Evolutionary conservation across 148 eudicot genomes (phyloP).

Genomic region (Vaccinium myrtillus): DNA sequence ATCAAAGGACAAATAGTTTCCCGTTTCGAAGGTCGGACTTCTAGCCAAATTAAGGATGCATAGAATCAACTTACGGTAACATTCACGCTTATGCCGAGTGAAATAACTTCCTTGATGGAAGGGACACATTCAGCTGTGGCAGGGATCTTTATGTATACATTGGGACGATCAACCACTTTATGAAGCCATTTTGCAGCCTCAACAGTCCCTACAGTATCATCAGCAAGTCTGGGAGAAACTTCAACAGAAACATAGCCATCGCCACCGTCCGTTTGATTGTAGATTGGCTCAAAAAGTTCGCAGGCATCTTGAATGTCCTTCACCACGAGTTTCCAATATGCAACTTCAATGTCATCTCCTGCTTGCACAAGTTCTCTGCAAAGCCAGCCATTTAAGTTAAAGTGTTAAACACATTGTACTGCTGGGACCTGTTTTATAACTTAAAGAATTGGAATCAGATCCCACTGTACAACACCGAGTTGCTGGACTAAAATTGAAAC

Average conservation of each 20-base stretch:
- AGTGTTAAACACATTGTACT: background rate
- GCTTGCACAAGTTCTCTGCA: conserved; percentile 83
- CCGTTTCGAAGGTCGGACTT: background rate
- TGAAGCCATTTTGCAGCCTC: conserved; percentile 98
- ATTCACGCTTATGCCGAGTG: conserved; percentile 88
- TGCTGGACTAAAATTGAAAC: background rate
- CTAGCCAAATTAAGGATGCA: conserved; percentile 1
- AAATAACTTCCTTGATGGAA: conserved; percentile 84
- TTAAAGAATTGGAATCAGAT: background rate
- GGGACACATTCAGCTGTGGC: conserved; percentile 96
- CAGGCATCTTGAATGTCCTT: conserved; percentile 97
- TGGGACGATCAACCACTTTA: conserved; percentile 66
- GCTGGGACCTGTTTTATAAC: background rate
- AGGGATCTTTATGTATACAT: conserved; percentile 95
- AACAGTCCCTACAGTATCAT: conserved; percentile 87
- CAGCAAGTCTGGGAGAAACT: conserved; percentile 95
- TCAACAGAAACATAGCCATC: conserved; percentile 99
- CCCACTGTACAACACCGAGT: background rate
- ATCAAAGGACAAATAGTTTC: background rate
- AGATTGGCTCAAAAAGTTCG: conserved; percentile 84
- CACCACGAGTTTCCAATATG: conserved; percentile 97
- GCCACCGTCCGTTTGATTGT: conserved; percentile 76
- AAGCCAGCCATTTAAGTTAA: conserved; percentile 8
- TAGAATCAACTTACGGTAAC: conserved; percentile 72
- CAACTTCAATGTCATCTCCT: conserved; percentile 84